phyloP scores from a whole-genome alignment of 2,329 filamentous ascomycete species.

The Neopestalotiopsis clavispora region DNA sequence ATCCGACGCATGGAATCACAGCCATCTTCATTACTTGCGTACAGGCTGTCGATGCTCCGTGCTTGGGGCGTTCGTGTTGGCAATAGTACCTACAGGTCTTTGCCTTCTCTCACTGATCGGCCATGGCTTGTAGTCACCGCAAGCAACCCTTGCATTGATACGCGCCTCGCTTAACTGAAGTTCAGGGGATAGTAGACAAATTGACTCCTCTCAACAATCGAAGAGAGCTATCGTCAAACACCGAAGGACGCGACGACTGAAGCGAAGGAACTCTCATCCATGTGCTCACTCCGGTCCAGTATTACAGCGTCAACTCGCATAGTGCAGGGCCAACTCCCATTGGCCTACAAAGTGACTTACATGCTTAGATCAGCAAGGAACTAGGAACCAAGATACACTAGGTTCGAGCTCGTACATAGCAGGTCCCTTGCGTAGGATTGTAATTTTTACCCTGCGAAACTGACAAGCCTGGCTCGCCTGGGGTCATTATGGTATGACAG shows the following conservation, averaged over 20 bases:
- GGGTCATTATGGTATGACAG: background rate
- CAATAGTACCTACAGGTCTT: background rate
- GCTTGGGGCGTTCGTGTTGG: background rate
- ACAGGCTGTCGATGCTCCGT: background rate
- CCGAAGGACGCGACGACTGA: background rate
- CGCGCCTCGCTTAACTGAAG: background rate
- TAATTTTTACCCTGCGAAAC: background rate
- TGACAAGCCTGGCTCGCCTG: background rate
- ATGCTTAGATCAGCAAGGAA: conserved; percentile 1
- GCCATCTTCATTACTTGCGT: background rate
- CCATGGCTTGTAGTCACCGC: background rate
- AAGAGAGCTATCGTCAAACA: background rate
- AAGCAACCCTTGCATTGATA: background rate
- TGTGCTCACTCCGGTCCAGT: background rate
- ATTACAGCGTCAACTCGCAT: background rate
- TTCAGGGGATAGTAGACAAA: background rate
- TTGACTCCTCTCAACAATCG: background rate
- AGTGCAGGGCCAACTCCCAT: background rate
- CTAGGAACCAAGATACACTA: background rate
- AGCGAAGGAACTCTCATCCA: background rate
- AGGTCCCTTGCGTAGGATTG: background rate
- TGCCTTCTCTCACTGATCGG: background rate
- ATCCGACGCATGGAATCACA: background rate
- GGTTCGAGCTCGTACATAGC: background rate
- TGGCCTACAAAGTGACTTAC: background rate